A percentile compares a stretch with the other conserved stretches of the same genome.
phyloP scores from a whole-genome alignment of 176 grass and related monocot genomes.

The Alopecurus myosuroides region DNA sequence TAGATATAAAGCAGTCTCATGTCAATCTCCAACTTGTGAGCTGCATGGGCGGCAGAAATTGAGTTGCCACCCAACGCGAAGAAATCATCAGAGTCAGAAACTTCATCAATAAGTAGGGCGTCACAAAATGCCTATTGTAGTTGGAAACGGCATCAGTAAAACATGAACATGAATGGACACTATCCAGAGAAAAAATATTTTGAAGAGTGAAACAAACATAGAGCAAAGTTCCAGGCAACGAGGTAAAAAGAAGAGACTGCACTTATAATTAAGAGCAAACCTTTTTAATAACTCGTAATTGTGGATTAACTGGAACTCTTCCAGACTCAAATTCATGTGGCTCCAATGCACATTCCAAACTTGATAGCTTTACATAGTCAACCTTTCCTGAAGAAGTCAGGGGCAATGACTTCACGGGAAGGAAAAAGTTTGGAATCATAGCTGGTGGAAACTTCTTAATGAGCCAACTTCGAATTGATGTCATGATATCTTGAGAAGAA shows the following conservation, averaged over 20 bases:
- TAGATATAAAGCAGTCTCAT: constrained; percentile 78
- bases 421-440: constrained; percentile 72
- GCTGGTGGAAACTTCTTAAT: constrained; percentile 52
- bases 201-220: neutral
- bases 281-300: constrained; percentile 67
- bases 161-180: constrained; percentile 12
- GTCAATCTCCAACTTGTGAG: constrained; percentile 74
- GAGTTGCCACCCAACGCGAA: constrained; percentile 80
- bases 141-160: constrained; percentile 13
- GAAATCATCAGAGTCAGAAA: constrained; percentile 85
- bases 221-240: neutral
- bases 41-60: constrained; percentile 73
- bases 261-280: constrained; percentile 25
- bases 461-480: constrained; percentile 67
- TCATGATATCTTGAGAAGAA: constrained; percentile 40
- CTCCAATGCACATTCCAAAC: constrained; percentile 25
- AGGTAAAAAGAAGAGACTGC: neutral
- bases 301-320: constrained; percentile 28
- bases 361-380: constrained; percentile 64
- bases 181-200: neutral
- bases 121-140: constrained; percentile 67
- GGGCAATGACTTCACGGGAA: constrained; percentile 52
- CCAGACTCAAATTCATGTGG: constrained; percentile 20
- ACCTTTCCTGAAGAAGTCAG: constrained; percentile 73
- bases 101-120: constrained; percentile 52